Evolutionary conservation across 73 alveolate species (phyloP), one percentile per base, ranked within the genome.

Genomic region (Breviolum minutum): DNA sequence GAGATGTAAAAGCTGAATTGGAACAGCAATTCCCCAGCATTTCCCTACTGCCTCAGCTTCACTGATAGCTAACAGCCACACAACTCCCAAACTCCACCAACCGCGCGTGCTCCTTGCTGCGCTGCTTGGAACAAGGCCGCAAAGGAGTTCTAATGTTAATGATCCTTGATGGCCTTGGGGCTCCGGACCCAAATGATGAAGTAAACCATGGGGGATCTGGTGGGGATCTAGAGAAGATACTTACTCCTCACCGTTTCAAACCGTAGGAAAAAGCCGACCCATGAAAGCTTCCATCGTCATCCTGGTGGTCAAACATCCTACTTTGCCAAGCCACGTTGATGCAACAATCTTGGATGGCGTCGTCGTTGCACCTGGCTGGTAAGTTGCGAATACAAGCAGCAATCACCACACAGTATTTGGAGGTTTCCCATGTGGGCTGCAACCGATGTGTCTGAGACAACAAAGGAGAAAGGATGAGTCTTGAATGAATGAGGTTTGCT

Each of bases 91-190:
- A 10, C 76, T 10, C 92, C n/a, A 17, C 7, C 54, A 4, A 17
- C 91, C 91, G 61, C 63, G n/a, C n/a, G 90, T 12, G 73, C 92
- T 14, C 98, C 98, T 92, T 92, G 90, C 98, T 92, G 17, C 98
- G 82, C 32, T 92, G 98, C 70, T 81, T 92, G 77, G 98, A 92
- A 68, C 98, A 92, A 13, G 98, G 98, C 26, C 98, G 86, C 91
- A 92, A 20, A 8, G 98, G 98, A 26, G 98, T 92, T n/a, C 98
- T 63, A n/a, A 92, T 92, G 90, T 74, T 81, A 27, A 92, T 74
- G 90, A 92, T 74, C 22, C 98, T 48, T n/a, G 91, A 92, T 8
- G 98, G 98, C 98, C 98, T 92, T 40, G 40, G 24, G 61, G 29
- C 16, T 6, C 7, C 27, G 86, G 63, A 7, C 62, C 60, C 62